phyloP scores from a whole-genome alignment of 106 monocot species.

The Narthecium ossifragum region DNA sequence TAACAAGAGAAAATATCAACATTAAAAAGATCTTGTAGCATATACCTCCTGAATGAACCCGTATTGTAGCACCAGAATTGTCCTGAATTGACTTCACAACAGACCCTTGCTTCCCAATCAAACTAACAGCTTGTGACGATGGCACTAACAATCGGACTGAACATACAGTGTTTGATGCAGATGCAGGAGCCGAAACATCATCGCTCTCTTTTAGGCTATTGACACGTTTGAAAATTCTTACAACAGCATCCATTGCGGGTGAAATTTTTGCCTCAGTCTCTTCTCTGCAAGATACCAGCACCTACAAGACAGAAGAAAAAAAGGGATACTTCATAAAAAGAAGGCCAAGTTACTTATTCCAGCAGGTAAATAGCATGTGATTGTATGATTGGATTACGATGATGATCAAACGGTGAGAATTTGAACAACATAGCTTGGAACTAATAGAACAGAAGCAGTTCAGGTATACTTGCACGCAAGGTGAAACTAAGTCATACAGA shows the following conservation, averaged over 20 bases:
- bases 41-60: slow-evolving; percentile 28
- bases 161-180: slow-evolving; percentile 8
- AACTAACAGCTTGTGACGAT: slow-evolving; percentile 32
- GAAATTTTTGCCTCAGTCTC: slow-evolving; percentile 26
- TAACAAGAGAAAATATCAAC: not conserved
- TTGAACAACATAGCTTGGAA: too few relatives aligned
- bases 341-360: too few relatives aligned
- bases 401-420: too few relatives aligned
- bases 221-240: slow-evolving; percentile 27
- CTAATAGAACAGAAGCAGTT: too few relatives aligned
- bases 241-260: slow-evolving; percentile 25
- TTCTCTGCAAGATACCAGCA: slow-evolving; percentile 24
- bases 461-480: too few relatives aligned
- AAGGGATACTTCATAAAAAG: not conserved
- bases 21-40: not conserved
- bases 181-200: not conserved
- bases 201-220: slow-evolving; percentile 21
- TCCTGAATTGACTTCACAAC: slow-evolving; percentile 38
- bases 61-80: slow-evolving; percentile 15
- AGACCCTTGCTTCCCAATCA: slow-evolving; percentile 41
- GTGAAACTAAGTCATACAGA: too few relatives aligned
- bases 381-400: too few relatives aligned
- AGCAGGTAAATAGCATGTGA: too few relatives aligned
- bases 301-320: slow-evolving; percentile 20
- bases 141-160: slow-evolving; percentile 23